Evolutionary conservation across 2,329 filamentous ascomycete genomes (phyloP).

Genomic region (Tolypocladium ophioglossoides): DNA sequence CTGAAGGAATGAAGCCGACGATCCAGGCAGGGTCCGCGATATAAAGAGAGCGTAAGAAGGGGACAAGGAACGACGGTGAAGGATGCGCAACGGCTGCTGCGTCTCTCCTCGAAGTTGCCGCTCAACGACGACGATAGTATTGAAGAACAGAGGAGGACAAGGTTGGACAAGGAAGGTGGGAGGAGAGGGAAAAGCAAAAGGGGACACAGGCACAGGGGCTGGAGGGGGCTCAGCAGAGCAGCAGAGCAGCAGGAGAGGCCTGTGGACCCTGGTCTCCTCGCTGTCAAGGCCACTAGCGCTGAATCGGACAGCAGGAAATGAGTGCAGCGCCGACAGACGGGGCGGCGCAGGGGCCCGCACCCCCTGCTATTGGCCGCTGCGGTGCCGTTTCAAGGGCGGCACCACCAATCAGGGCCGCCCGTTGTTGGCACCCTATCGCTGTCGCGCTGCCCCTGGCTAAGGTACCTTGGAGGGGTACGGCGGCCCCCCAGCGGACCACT

Average conservation of each 20-base stretch:
- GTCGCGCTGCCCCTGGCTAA: background rate
- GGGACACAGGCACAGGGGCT: background rate
- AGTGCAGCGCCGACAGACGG: constrained; percentile 2
- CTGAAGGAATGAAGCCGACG: constrained; percentile 21
- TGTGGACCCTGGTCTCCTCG: background rate
- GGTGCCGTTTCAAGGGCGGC: background rate
- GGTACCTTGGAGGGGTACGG: no score
- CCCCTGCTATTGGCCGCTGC: constrained; percentile 2
- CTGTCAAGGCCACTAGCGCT: background rate
- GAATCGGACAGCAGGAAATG: constrained; percentile 3
- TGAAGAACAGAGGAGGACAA: background rate
- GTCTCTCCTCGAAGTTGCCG: background rate
- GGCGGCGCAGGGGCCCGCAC: constrained; percentile 2
- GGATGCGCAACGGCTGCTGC: background rate
- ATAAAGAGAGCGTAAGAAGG: constrained; percentile 2
- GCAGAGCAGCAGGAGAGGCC: background rate
- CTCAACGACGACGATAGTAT: background rate
- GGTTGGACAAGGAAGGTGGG: background rate
- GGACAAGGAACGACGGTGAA: constrained; percentile 1
- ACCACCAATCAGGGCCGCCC: constrained; percentile 1
- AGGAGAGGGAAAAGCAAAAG: background rate
- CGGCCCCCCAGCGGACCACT: background rate
- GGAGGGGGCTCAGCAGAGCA: background rate
- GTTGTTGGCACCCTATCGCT: background rate
- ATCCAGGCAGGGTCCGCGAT: constrained; percentile 9